Percentiles rank a stretch among this genome's conserved stretches.
Conservation (phyloP, 192 early-diverging fungal species). For the Lobosporangium transversale region DNA sequence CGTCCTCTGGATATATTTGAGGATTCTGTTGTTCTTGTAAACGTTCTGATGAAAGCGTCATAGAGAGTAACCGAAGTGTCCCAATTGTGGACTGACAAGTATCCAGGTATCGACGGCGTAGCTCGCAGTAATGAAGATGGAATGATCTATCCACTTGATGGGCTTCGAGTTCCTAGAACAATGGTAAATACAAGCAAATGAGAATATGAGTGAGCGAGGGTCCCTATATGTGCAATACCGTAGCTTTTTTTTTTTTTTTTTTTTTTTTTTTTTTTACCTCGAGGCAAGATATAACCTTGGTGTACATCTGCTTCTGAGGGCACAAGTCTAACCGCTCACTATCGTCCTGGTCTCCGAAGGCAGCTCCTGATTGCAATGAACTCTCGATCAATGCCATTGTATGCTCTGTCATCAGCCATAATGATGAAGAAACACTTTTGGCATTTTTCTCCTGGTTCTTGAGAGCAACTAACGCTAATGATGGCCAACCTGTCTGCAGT, state of each 20-base stretch:
- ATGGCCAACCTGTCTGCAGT: conserved; percentile 44
- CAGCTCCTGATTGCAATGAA: conserved; percentile 14
- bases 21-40: neutral
- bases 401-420: conserved; percentile 27
- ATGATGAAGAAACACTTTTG: conserved; percentile 11
- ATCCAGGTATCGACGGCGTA: conserved; percentile 28
- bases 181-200: neutral
- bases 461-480: conserved; percentile 19
- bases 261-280: conserved; percentile 24
- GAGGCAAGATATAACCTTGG: conserved; percentile 27
- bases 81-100: conserved; percentile 22
- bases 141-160: conserved; percentile 33
- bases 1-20: conserved; percentile 4
- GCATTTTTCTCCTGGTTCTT: conserved; percentile 25
- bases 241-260: no score
- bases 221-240: no score
- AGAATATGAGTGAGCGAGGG: neutral
- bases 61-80: conserved; percentile 19
- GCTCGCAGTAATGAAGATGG: conserved; percentile 16
- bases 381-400: conserved; percentile 28
- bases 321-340: conserved; percentile 17
- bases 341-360: neutral
- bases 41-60: neutral
- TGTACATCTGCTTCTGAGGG: conserved; percentile 33
- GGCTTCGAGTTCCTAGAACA: conserved; percentile 30